Evolutionary conservation across 176 grass and related monocot genomes (phyloP).

Genomic region (Guadua angustifolia): DNA sequence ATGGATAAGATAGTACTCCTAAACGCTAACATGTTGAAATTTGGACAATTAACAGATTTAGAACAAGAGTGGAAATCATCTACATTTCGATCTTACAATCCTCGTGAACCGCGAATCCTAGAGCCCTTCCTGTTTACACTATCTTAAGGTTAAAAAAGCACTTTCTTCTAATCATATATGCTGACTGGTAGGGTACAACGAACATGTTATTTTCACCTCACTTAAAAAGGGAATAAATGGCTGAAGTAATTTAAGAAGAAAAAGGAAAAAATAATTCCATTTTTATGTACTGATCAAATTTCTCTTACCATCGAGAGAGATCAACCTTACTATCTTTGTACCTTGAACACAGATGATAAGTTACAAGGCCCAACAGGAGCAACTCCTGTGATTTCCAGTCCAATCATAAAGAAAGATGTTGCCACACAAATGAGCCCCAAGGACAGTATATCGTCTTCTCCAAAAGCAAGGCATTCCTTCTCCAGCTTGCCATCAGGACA

Average conservation of each 20-base stretch:
- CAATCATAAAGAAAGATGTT: slow-evolving; percentile 76
- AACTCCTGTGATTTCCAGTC: slow-evolving; percentile 58
- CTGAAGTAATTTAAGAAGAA: neutral
- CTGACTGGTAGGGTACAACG: neutral
- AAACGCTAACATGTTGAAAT: neutral
- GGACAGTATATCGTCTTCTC: slow-evolving; percentile 71
- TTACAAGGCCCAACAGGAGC: slow-evolving; percentile 51
- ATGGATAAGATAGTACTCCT: neutral
- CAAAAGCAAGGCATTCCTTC: slow-evolving; percentile 64
- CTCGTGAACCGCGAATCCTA: neutral
- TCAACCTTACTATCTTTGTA: slow-evolving; percentile 29
- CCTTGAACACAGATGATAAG: slow-evolving; percentile 64
- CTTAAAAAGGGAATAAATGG: neutral
- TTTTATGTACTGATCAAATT: slow-evolving; percentile 17
- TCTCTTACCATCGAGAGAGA: neutral
- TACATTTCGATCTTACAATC: neutral
- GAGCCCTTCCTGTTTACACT: neutral
- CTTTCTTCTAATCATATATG: slow-evolving; percentile 16
- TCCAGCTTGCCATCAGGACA: slow-evolving; percentile 61
- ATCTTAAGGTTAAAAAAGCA: neutral
- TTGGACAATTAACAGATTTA: neutral
- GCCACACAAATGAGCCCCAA: slow-evolving; percentile 95
- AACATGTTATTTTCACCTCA: slow-evolving; percentile 3
- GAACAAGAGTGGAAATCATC: neutral
- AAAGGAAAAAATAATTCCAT: neutral